Base-by-base conservation (phyloP, 768 basidiomycete genomes). In the Mycena latifolia region DNA sequence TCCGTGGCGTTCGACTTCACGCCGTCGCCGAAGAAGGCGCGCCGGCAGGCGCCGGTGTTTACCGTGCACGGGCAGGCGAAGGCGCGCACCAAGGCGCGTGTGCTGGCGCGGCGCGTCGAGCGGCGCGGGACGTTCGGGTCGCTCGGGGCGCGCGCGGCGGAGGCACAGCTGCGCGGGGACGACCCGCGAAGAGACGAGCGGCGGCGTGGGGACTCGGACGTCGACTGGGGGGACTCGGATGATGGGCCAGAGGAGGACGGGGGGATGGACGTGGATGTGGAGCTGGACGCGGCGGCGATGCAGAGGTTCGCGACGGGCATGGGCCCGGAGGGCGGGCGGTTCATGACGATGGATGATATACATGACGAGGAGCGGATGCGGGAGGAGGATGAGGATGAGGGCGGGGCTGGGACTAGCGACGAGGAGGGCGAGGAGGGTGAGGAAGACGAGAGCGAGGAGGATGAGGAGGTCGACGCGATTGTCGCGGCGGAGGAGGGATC, bases 341-440 rank as follows among this genome's bases (percentile, higher is more conserved):
- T 84, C 66, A 76, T 85, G 50, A 89, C 89, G n/a, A 87, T 89
- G 77, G 90, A 89, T 71, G 92, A 94, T 76, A 71, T 92, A 24
- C 84, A 79, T 50, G 90, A 91, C 74, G 82, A 78, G 56, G 81
- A 80, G 61, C 76, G 74, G 67, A 85, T 90, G 73, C 73, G 68
- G 55, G 62, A 41, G 43, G 88, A 90, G 69, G 88, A 89, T 61
- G 85, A 82, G 28, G 79, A 81, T 29, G 43, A 5, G 25, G 9
- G 18, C 65, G 63, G n/a, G 61, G 60, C 33, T 35, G 33, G 0
- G 72, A 72, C 14, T 39, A 39, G 37, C 10, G 77, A 72, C 18
- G 71, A 72, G 27, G 61, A 55, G 0, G 72, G 73, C 10, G 76
- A 72, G 12, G 70, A 69, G 20, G 58, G 72, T 11, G 65, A 39